Evolutionary conservation across 2,329 filamentous ascomycete genomes (phyloP).

Genomic region (Ophiostoma quercus): DNA sequence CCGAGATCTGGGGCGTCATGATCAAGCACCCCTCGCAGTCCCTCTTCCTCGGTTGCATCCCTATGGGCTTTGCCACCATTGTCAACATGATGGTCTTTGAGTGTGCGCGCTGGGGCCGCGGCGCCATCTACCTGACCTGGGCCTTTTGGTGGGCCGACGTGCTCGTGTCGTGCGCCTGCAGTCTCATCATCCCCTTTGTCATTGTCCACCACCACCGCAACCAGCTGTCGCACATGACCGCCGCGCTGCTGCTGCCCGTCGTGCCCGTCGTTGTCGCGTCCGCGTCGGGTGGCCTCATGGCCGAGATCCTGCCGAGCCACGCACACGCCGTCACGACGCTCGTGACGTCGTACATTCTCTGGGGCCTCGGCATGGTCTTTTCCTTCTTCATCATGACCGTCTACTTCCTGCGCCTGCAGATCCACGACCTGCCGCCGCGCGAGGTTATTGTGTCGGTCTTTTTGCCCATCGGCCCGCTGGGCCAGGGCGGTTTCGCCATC

Average conservation of each 20-base stretch:
- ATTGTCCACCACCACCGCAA: slow-evolving; percentile 34
- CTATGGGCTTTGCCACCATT: slow-evolving; percentile 59
- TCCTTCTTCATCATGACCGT: slow-evolving; percentile 59
- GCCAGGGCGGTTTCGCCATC: slow-evolving; percentile 54
- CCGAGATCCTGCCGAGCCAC: slow-evolving; percentile 51
- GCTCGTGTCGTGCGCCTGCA: slow-evolving; percentile 42
- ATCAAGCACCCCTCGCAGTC: slow-evolving; percentile 57
- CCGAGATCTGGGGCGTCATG: slow-evolving; percentile 56
- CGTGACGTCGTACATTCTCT: slow-evolving; percentile 61
- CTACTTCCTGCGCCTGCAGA: slow-evolving; percentile 63
- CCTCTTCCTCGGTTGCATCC: slow-evolving; percentile 58
- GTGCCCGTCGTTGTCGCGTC: slow-evolving; percentile 59
- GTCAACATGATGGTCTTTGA: slow-evolving; percentile 55
- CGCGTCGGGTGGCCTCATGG: slow-evolving; percentile 59
- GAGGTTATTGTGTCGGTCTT: slow-evolving; percentile 62
- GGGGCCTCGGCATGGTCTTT: slow-evolving; percentile 57
- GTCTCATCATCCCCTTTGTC: slow-evolving; percentile 47
- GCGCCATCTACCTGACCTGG: slow-evolving; percentile 48
- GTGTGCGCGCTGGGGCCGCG: slow-evolving; percentile 55
- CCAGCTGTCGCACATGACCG: slow-evolving; percentile 48
- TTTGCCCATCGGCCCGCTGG: slow-evolving; percentile 57
- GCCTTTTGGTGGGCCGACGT: slow-evolving; percentile 50
- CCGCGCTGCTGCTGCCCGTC: slow-evolving; percentile 56
- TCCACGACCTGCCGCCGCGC: slow-evolving; percentile 60
- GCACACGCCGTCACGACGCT: slow-evolving; percentile 56